Base-by-base conservation (phyloP, 192 early-diverging fungal species). In the Coemansia sp. region DNA sequence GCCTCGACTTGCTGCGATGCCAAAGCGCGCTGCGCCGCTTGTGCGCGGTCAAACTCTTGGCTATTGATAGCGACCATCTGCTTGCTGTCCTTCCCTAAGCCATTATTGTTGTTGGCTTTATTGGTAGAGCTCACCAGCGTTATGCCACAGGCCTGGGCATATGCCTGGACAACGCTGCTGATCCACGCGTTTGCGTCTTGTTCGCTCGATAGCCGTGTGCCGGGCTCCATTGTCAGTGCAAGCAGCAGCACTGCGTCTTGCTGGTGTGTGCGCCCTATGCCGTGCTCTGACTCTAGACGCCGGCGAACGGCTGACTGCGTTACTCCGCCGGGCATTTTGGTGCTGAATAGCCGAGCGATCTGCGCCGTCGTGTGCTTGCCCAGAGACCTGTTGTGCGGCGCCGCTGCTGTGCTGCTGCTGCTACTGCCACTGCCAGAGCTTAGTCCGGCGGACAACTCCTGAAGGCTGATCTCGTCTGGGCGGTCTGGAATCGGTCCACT, bases 291-390 rank as follows among this genome's bases (percentile, higher is more conserved):
- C 60, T 27, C 82, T 71, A 68, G 86, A 68, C 42, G 82, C 80
- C 35, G 90, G 79, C 78, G 93, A 87, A 65, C 87, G 72, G 87
- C 85, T 11, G 87, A 87, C 64, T 92, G 89, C 22, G 89, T 86
- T 69, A 96, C 93, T 37, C 94, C 94, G 78, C 92, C 95, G 46
- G 96, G 94, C 92, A 98, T 94, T 87, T 98, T 98, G 64, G 84
- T 76, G 74, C 85, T 84, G 45, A 98, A 87, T 84, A 98, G 73
- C 77, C 93, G 90, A 63, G 92, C 86, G n/a, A 96, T 76, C 62
- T 95, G 84, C 15, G 85, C 83, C 46, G 71, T 85, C 42, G 90
- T 89, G 61, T 93, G 90, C 84, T 94, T 96, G 68, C 96, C 96
- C 15, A 97, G 85, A 47, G 94, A 82, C 32, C 32, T 24, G 15